Percentiles rank a stretch among this genome's conserved stretches.
phyloP scores from a whole-genome alignment of 495 filamentous ascomycete species.

The Neurospora sp. region DNA sequence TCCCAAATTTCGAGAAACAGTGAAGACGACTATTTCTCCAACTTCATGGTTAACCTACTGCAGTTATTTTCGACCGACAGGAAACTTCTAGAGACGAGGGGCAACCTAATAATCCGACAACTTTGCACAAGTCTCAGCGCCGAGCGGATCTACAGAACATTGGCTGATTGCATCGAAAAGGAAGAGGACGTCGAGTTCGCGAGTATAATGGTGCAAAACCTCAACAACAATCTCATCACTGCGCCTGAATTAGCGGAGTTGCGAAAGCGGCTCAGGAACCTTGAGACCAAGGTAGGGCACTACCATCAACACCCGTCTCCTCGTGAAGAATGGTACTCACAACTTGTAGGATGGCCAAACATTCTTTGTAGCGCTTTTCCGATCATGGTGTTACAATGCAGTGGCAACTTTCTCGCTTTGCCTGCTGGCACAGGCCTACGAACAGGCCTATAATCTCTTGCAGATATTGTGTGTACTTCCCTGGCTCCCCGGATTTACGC shows the following conservation, averaged over 20 bases:
- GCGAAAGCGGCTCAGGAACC: conserved; percentile 77
- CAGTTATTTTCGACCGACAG: conserved; percentile 93
- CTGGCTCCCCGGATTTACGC: not conserved
- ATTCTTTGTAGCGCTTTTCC: conserved; percentile 89
- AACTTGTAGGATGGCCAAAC: conserved; percentile 69
- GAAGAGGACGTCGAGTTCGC: conserved; percentile 98
- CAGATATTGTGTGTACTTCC: conserved; percentile 72
- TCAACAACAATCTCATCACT: conserved; percentile 98
- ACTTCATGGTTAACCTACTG: conserved; percentile 94
- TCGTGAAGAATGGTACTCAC: conserved; percentile 7
- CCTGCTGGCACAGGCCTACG: conserved; percentile 92
- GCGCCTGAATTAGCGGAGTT: conserved; percentile 89
- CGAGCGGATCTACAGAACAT: conserved; percentile 89
- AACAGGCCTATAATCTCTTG: conserved; percentile 92
- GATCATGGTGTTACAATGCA: conserved; percentile 97
- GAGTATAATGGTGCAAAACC: conserved; percentile 98
- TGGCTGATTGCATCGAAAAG: conserved; percentile 95
- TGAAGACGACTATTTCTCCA: conserved; percentile 93
- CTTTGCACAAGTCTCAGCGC: conserved; percentile 86
- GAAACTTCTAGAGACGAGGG: conserved; percentile 78
- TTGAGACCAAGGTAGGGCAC: conserved; percentile 63
- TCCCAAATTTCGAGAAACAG: conserved; percentile 95
- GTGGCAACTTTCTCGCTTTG: conserved; percentile 96
- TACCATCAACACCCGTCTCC: not conserved
- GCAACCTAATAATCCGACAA: conserved; percentile 93